phyloP scores from a whole-genome alignment of 805 yeast genomes.

The Spathaspora gorwiae region DNA sequence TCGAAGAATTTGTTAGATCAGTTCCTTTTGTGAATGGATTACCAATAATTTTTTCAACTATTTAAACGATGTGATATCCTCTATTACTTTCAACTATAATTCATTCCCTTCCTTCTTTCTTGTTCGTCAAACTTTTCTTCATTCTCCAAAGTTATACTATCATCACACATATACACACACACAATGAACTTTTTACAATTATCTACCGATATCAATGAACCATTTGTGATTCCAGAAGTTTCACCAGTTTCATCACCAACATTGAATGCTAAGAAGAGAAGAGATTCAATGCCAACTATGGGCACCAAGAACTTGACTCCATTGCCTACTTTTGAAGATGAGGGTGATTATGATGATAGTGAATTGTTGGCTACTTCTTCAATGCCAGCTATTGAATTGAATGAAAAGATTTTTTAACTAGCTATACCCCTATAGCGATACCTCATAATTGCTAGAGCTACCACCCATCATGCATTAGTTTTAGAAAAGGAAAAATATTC shows the following conservation, averaged over 20 bases:
- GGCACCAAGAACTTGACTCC: constrained; percentile 3
- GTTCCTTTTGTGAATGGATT: no score
- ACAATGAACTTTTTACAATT: constrained; percentile 42
- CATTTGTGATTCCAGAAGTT: constrained; percentile 60
- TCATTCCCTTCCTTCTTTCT: no score
- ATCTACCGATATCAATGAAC: constrained; percentile 53
- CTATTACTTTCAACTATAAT: no score
- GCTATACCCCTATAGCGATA: no score
- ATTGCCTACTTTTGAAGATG: constrained; percentile 2
- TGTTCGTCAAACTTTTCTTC: no score
- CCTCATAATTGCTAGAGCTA: no score
- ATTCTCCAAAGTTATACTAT: not conserved
- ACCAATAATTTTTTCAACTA: no score
- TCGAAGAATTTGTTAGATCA: no score
- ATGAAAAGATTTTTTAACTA: constrained; percentile 1
- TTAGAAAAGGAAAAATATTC: no score
- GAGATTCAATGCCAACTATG: constrained; percentile 1
- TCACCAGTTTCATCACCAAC: constrained; percentile 50
- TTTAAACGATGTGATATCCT: no score
- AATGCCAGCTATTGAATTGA: constrained; percentile 23
- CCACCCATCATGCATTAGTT: no score
- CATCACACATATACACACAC: not conserved
- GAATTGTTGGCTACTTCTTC: constrained; percentile 11
- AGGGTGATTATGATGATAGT: not conserved
- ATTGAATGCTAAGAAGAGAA: constrained; percentile 8